Percentiles rank a stretch among this genome's conserved stretches.
These are phyloP conservation scores for Cystobasidium ongulense DNA, from an alignment of 768 basidiomycete genomes.

Conservation along the genomic window DNA sequence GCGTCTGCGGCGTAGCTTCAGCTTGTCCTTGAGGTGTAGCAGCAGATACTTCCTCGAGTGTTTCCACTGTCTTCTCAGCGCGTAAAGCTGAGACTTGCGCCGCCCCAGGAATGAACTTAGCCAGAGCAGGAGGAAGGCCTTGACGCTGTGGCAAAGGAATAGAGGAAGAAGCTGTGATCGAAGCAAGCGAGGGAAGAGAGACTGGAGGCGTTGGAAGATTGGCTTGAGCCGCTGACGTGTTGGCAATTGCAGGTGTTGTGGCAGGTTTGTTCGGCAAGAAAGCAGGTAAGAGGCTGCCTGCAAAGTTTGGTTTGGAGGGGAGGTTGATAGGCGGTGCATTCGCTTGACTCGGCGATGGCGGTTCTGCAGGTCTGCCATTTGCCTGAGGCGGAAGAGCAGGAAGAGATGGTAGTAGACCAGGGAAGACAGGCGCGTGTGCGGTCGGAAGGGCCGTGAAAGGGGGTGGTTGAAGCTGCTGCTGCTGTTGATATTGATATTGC, in stretches of 20 bases:
- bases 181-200: neutral
- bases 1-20: neutral
- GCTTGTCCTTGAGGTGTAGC: neutral
- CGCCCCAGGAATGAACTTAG: neutral
- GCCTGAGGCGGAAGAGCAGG: neutral
- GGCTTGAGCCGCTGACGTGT: neutral
- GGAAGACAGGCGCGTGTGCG: neutral
- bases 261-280: constrained; percentile 19
- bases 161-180: neutral
- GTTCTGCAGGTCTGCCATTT: neutral
- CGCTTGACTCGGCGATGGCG: neutral
- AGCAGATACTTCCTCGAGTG: neutral
- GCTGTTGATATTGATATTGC: no score
- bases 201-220: neutral
- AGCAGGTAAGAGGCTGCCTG: constrained; percentile 8
- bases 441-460: neutral
- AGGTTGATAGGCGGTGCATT: neutral
- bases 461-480: neutral
- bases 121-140: neutral
- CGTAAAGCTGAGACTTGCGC: neutral
- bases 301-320: neutral
- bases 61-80: neutral
- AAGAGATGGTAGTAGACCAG: neutral
- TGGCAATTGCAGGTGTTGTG: neutral
- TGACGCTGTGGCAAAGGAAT: neutral